Base-by-base conservation (phyloP, 345 rosid species). In the Corchorus capsularis region DNA sequence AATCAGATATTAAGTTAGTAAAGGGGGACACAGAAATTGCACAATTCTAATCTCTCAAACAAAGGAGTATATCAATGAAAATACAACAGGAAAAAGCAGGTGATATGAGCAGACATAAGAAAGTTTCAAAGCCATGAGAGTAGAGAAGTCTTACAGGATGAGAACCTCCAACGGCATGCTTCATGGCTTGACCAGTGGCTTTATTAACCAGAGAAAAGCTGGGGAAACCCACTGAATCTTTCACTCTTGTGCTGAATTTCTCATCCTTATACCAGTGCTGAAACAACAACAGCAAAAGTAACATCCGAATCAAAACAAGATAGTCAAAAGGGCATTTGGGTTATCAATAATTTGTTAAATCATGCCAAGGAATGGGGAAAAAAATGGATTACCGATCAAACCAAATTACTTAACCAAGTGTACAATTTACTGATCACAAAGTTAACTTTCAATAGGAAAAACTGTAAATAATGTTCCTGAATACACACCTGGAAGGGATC, bases 211-310 rank as follows among this genome's bases (percentile, higher is more conserved):
- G 84, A 78, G 97, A 77, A 79, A 96, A 93, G 85, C 88, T 78
- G 20, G 99, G 98, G 56, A 20, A 81, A 6, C 98, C 97, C 27
- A 87, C 98, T 75, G 79, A 88, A 72, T 96, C 98, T 78, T 92
- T 96, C 63, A 92, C 98, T 59, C 87, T 81, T 14, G 94, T 89
- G 79, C 94, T 91, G 84, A 73, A 91, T 81, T 87, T 96, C 89
- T 93, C 93, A 69, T 91, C 98, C 84, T 88, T 95, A 83, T 78
- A 90, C 99, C 99, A 95, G 76, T 87, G 86, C 99, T 95, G 74
- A 68, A 79, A 72, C 2, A 39, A 39, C 37, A 53, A 37, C 17
- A 27, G 64, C 8, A 81, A 45, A 63, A 70, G 49, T 39, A 63
- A 60, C 32, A 62, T 46, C 14, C 73, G 60, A 68, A 61, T 11